Conservation (phyloP, 2,329 filamentous ascomycete species). For the Nannizzia gypsea region DNA sequence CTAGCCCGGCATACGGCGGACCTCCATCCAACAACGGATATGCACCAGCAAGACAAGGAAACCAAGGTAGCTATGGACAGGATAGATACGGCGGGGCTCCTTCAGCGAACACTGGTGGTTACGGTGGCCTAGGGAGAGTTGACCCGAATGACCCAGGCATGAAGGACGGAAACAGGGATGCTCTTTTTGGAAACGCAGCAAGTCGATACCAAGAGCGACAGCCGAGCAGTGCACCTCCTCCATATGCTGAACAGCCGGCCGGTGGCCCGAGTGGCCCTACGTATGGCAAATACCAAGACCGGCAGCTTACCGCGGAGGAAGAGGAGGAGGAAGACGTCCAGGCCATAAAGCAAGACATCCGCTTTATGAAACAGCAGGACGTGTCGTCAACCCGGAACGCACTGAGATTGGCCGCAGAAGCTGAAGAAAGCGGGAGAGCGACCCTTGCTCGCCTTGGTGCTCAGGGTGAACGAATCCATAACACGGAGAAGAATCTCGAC, state of each 20-base stretch:
- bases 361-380: slow-evolving; percentile 64
- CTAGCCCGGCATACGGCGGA: slow-evolving; percentile 5
- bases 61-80: slow-evolving; percentile 39
- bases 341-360: slow-evolving; percentile 61
- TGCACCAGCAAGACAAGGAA: slow-evolving; percentile 31
- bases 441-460: slow-evolving; percentile 62
- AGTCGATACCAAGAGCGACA: slow-evolving; percentile 39
- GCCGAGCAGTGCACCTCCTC: slow-evolving; percentile 14
- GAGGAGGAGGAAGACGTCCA: slow-evolving; percentile 63
- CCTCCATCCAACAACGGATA: slow-evolving; percentile 26
- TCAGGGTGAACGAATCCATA: slow-evolving; percentile 70
- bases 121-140: slow-evolving; percentile 43
- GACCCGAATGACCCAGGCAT: slow-evolving; percentile 40
- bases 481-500: slow-evolving; percentile 73
- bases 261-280: slow-evolving; percentile 4
- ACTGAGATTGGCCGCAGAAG: slow-evolving; percentile 53
- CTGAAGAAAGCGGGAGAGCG: slow-evolving; percentile 57
- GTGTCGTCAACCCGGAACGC: slow-evolving; percentile 61
- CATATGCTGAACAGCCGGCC: slow-evolving; percentile 18
- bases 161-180: slow-evolving; percentile 44
- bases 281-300: slow-evolving; percentile 31
- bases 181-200: slow-evolving; percentile 47
- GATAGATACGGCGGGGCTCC: slow-evolving; percentile 41
- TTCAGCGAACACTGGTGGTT: slow-evolving; percentile 37
- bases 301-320: slow-evolving; percentile 70